Evolutionary conservation across 1,139 yeast genomes (phyloP), one percentile per base, ranked within the genome.

Genomic region (Geotrichum siamense): DNA sequence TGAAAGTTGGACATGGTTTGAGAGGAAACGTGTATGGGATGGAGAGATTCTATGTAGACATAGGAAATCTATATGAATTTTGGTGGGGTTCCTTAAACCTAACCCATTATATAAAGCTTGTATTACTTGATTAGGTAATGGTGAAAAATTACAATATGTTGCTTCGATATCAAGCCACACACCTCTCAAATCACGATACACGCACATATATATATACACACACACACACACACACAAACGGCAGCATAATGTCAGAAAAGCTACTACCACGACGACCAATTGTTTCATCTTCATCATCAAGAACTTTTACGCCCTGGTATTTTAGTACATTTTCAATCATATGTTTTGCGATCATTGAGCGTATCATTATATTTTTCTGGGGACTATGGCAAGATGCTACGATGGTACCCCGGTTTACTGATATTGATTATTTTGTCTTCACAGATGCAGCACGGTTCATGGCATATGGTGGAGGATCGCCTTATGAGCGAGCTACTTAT

Each of bases 351-450:
- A 48, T 70, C 1, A 43, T 72, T 2, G 62, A 77, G 41, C 70
- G 97, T 45, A 49, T 78, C 3, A 81, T 71, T 1, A 82, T 91
- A 58, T 78, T 87, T 53, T 54, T 69, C n/a, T 91, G 78, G 67
- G 98, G 98, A 0, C 63, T 83, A 1, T 89, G 83, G 59, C 98
- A 91, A 61, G 98, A 91, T 62, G 72, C 76, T 8, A 68, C 77
- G 53, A 76, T 85, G 78, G 76, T 78, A 6, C 84, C 89, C 21
- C 79, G 82, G 52, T 91, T 86, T 64, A 91, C 98, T 0, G 98
- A 91, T 57, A 83, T 91, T 39, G 98, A 91, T 63, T 91, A 91
- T 62, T 70, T 79, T 59, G 98, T 91, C 37, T 91, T 91, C 61
- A 78, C 94, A 1, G 97, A 91, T 64, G 97, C 97, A 4, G 78